Conservation (phyloP, 106 monocot genomes). For the Chionographis japonica region DNA sequence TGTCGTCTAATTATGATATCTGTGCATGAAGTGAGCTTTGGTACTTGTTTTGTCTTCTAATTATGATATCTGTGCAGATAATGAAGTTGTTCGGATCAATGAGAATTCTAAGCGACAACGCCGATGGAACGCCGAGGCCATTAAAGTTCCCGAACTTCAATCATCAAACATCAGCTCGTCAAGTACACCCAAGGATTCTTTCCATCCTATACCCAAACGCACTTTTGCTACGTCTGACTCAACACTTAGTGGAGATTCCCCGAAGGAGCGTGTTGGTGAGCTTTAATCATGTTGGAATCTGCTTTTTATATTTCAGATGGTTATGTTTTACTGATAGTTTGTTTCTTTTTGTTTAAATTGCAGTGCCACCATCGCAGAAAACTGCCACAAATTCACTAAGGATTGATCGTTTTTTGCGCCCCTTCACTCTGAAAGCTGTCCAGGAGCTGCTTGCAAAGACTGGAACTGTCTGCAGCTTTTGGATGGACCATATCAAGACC, state of each 20-base stretch:
- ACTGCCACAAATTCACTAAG: conserved; percentile 12
- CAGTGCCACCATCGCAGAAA: conserved; percentile 17
- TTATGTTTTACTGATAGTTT: conserved; percentile 4
- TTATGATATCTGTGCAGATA: conserved; percentile 6
- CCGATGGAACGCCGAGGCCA: conserved; percentile 59
- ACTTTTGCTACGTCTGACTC: conserved; percentile 54
- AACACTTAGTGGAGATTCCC: conserved; percentile 40
- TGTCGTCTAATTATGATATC: too few relatives aligned
- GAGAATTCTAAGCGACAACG: conserved; percentile 74
- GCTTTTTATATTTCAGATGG: background rate
- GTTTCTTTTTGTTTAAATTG: background rate
- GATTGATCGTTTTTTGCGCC: conserved; percentile 18
- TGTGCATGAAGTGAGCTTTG: conserved; percentile 24
- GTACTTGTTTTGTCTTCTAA: too few relatives aligned
- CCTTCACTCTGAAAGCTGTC: conserved; percentile 47
- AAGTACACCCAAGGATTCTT: conserved; percentile 33
- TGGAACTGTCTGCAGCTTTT: conserved; percentile 47
- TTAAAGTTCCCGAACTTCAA: conserved; percentile 50
- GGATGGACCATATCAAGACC: conserved; percentile 70
- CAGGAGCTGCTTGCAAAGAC: conserved; percentile 49
- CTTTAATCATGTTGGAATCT: background rate
- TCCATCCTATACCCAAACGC: conserved; percentile 32
- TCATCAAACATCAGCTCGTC: conserved; percentile 23
- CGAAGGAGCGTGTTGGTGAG: conserved; percentile 77
- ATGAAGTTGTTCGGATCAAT: conserved; percentile 19